A percentile compares a stretch with the other conserved stretches of the same genome.
Evolutionary conservation across 768 basidiomycete species (phyloP).

Genomic region (Lyophyllum shimeji): DNA sequence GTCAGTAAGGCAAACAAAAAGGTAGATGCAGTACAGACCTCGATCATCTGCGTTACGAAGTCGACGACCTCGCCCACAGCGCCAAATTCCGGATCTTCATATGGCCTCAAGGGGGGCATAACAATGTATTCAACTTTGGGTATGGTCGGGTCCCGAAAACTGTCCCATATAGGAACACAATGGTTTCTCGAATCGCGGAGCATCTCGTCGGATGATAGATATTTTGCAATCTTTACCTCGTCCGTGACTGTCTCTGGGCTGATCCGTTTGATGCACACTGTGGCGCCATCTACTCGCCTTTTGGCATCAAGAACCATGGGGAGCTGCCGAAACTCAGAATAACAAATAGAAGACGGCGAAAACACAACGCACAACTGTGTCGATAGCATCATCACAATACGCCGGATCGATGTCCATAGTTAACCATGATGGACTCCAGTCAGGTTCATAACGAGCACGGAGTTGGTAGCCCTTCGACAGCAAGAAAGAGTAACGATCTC

Average conservation of each 20-base stretch:
- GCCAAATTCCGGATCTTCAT: conserved; percentile 32
- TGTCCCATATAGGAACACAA: conserved; percentile 19
- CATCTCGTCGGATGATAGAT: conserved; percentile 7
- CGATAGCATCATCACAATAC: conserved; percentile 4
- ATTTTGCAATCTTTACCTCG: conserved; percentile 9
- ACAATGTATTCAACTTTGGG: conserved; percentile 21
- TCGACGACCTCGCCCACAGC: conserved; percentile 28
- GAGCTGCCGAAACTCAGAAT: background rate
- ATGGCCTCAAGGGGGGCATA: conserved; percentile 37
- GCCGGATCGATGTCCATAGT: conserved; percentile 9
- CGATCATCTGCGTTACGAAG: conserved; percentile 28
- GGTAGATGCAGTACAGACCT: background rate
- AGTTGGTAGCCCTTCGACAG: conserved; percentile 24
- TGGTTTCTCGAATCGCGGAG: conserved; percentile 11
- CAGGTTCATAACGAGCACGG: conserved; percentile 26
- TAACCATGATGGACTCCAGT: conserved; percentile 30
- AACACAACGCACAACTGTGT: background rate
- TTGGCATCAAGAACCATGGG: conserved; percentile 11
- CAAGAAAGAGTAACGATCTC: conserved; percentile 24
- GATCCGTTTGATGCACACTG: conserved; percentile 13
- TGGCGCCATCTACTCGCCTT: background rate
- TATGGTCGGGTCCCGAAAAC: conserved; percentile 13
- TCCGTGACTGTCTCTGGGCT: conserved; percentile 2
- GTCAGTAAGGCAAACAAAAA: background rate
- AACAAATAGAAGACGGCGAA: background rate